Conservation (phyloP, 1,284 basidiomycete genomes). For the Xanthoconium separans region DNA sequence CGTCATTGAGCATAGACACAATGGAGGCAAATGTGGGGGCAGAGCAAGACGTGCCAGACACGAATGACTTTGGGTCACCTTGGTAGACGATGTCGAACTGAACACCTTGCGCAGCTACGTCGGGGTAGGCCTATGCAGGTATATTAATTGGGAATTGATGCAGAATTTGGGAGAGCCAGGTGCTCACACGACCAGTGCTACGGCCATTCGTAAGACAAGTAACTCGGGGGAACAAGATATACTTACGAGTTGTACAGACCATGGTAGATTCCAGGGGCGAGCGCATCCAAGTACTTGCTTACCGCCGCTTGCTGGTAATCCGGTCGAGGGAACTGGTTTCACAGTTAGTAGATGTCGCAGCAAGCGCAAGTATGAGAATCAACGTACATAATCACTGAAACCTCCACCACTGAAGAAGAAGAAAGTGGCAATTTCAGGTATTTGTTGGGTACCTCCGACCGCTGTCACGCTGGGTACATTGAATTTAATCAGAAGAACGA, state of each 20-base stretch:
- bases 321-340: conserved; percentile 21
- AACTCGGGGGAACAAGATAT: neutral
- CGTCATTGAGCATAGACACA: conserved; percentile 62
- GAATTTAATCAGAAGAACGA: neutral
- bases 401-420: conserved; percentile 65
- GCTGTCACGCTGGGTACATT: conserved; percentile 45
- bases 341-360: too few species aligned
- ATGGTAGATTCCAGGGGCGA: conserved; percentile 46
- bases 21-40: conserved; percentile 31
- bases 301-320: conserved; percentile 15
- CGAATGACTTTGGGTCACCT: neutral
- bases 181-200: conserved; percentile 38
- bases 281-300: conserved; percentile 39
- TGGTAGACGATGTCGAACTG: conserved; percentile 11
- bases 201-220: neutral
- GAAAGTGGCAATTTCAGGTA: conserved; percentile 60
- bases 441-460: conserved; percentile 56
- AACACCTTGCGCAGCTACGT: conserved; percentile 54
- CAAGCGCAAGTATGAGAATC: neutral
- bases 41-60: conserved; percentile 53
- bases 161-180: neutral
- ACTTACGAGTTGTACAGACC: conserved; percentile 59
- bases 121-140: conserved; percentile 47
- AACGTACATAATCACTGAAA: conserved; percentile 43
- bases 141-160: too few species aligned